Conservation (phyloP, 225 moss, liverwort and hornwort species). For the Polytrichum commune region DNA sequence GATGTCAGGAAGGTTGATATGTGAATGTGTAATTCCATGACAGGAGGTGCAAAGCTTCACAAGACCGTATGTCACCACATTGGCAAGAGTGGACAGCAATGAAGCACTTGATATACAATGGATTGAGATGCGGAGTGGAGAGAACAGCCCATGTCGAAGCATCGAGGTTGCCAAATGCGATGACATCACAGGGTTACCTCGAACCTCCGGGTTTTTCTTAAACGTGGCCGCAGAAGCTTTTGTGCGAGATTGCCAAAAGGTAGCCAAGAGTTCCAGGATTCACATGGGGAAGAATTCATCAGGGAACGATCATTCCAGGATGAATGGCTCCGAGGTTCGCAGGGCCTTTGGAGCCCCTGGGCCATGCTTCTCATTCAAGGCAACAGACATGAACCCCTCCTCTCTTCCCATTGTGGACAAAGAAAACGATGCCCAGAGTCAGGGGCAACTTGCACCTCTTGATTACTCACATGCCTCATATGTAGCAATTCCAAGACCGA, state of each 20-base stretch:
- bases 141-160: not conserved
- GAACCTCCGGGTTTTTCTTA: slow-evolving; percentile 8
- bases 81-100: not conserved
- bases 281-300: not conserved
- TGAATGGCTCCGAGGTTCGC: too few relatives aligned
- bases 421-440: slow-evolving; percentile 1
- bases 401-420: not conserved
- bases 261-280: too few relatives aligned
- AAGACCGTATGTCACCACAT: too few relatives aligned
- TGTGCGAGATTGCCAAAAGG: not conserved
- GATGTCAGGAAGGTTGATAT: too few relatives aligned
- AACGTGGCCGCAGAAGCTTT: slow-evolving; percentile 6
- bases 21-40: too few relatives aligned
- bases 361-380: slow-evolving; percentile 2
- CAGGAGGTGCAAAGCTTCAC: too few relatives aligned
- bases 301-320: too few relatives aligned
- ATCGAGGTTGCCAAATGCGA: not conserved
- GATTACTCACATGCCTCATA: slow-evolving; percentile 11
- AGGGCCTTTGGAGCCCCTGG: too few relatives aligned
- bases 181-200: slow-evolving; percentile 3
- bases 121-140: slow-evolving; percentile 11
- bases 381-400: not conserved
- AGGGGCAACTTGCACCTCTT: slow-evolving; percentile 6
- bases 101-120: slow-evolving; percentile 14
- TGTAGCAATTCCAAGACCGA: slow-evolving; percentile 9